These are phyloP conservation scores for Stephania japonica DNA, from an alignment of 164 flowering plant genomes.

Conservation along the genomic window DNA sequence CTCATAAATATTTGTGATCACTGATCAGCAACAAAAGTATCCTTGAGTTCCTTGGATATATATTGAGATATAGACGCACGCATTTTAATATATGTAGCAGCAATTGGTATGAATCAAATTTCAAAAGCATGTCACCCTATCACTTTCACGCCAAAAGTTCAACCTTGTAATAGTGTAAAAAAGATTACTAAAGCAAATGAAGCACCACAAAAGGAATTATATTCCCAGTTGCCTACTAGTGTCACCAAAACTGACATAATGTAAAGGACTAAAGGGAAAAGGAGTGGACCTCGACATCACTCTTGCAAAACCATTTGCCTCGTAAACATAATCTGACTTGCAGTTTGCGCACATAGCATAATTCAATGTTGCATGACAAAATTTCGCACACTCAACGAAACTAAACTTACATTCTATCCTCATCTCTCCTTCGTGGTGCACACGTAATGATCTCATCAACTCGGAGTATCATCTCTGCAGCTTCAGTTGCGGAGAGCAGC, in stretches of 20 bases:
- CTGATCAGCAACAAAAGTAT: too few species aligned
- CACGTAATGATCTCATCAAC: constrained; percentile 97
- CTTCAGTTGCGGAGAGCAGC: constrained; percentile 93
- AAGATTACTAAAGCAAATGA: not conserved
- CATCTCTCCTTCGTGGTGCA: constrained; percentile 89
- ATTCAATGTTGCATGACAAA: too few species aligned
- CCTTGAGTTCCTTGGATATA: too few species aligned
- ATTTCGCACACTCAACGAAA: not conserved
- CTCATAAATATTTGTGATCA: too few species aligned
- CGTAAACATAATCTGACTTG: too few species aligned
- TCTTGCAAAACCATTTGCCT: too few species aligned
- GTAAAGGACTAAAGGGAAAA: not conserved
- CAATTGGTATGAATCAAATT: too few species aligned
- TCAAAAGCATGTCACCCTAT: too few species aligned
- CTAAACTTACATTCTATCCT: constrained; percentile 54
- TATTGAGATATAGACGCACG: too few species aligned
- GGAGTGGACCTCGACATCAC: not conserved
- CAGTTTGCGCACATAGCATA: not conserved
- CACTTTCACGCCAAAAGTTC: too few species aligned
- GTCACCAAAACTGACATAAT: not conserved
- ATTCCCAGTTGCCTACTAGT: not conserved
- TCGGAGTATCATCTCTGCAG: constrained; percentile 94
- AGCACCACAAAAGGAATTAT: not conserved
- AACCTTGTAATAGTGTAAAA: too few species aligned
- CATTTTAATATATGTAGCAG: too few species aligned